These are phyloP conservation scores for Colletotrichum endophyticum DNA, from an alignment of 2,329 filamentous ascomycete species.

Conservation along the genomic window DNA sequence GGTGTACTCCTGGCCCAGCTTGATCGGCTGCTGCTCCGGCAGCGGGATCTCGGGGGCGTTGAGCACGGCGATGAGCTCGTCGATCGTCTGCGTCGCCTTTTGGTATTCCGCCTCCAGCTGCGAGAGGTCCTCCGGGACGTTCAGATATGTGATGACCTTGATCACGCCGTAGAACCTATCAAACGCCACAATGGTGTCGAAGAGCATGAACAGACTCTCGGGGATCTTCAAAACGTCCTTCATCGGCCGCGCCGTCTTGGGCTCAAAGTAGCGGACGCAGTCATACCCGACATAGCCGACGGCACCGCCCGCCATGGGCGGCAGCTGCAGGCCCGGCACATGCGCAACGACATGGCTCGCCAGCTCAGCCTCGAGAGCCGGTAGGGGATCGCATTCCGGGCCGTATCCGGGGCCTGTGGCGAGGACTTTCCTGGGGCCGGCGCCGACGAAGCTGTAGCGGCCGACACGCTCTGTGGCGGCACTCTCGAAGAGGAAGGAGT, in stretches of 20 bases:
- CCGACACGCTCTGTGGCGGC: constrained; percentile 93
- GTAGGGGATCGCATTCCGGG: constrained; percentile 82
- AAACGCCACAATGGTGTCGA: constrained; percentile 91
- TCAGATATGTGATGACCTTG: constrained; percentile 91
- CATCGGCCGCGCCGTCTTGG: constrained; percentile 88
- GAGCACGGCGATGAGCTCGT: constrained; percentile 72
- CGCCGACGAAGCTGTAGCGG: constrained; percentile 93
- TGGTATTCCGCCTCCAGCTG: constrained; percentile 73
- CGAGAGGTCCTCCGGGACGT: constrained; percentile 62
- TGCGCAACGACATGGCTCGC: constrained; percentile 79
- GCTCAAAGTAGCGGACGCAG: constrained; percentile 97
- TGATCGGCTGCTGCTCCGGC: constrained; percentile 76
- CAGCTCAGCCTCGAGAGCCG: constrained; percentile 81
- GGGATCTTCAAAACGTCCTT: constrained; percentile 89
- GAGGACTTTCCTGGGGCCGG: constrained; percentile 78
- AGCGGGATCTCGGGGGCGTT: constrained; percentile 77
- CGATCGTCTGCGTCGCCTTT: constrained; percentile 67
- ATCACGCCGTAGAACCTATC: constrained; percentile 94
- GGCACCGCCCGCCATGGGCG: constrained; percentile 87
- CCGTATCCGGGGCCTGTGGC: constrained; percentile 90
- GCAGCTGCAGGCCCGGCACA: constrained; percentile 81
- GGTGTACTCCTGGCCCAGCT: constrained; percentile 77
- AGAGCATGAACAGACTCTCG: constrained; percentile 96
- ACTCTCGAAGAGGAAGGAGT: constrained; percentile 95
- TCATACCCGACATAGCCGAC: constrained; percentile 98